Conservation (phyloP, 1,139 yeast genomes). For the Magnusiomyces magnusii region DNA sequence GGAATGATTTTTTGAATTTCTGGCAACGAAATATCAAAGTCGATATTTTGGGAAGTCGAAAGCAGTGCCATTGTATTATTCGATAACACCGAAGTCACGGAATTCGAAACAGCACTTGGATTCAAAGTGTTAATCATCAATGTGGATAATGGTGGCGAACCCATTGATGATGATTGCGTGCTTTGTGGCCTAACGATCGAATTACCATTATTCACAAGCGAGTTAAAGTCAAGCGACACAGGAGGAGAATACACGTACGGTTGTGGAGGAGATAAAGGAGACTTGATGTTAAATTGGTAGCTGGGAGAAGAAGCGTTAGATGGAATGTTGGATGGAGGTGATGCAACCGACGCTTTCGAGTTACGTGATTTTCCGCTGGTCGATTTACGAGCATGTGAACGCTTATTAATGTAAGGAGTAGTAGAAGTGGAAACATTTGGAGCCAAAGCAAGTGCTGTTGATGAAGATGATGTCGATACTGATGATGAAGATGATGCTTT, state of each 20-base stretch:
- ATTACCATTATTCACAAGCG: background rate
- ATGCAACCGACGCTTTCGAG: background rate
- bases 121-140: background rate
- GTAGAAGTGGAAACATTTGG: background rate
- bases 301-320: constrained; percentile 11
- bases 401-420: background rate
- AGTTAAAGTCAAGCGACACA: background rate
- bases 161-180: background rate
- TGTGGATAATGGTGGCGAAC: background rate
- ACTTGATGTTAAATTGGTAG: background rate
- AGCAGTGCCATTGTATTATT: constrained; percentile 1
- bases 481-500: background rate
- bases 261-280: constrained; percentile 1
- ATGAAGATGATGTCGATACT: background rate
- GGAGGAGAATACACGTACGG: background rate
- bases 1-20: constrained; percentile 78
- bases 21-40: constrained; percentile 34
- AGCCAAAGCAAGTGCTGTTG: background rate
- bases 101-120: background rate
- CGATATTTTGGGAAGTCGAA: constrained; percentile 2
- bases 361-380: background rate
- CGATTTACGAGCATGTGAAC: background rate
- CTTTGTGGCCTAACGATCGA: background rate
- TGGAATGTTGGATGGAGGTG: background rate
- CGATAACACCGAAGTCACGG: background rate